Conservation (phyloP, 2,329 filamentous ascomycete species). For the Monosporascus sp. region DNA sequence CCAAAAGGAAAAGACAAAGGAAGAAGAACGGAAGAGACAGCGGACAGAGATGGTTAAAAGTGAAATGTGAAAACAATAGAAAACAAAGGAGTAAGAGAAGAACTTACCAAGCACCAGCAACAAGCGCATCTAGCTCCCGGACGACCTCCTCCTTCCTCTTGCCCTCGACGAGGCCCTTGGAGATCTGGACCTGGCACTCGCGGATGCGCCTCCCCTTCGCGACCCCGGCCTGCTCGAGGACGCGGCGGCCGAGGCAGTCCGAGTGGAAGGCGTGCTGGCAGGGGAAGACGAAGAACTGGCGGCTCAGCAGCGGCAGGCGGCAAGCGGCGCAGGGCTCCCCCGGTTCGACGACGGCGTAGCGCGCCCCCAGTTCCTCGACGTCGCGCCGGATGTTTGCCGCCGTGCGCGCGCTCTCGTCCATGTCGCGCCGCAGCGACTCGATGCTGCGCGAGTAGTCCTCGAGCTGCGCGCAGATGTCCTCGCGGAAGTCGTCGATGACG, state of each 20-base stretch:
- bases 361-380: slow-evolving; percentile 76
- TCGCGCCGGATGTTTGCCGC: slow-evolving; percentile 87
- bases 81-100: slow-evolving; percentile 1
- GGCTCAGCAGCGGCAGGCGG: slow-evolving; percentile 74
- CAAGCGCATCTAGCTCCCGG: slow-evolving; percentile 82
- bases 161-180: slow-evolving; percentile 65
- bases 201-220: slow-evolving; percentile 74
- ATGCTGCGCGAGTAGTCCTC: slow-evolving; percentile 93
- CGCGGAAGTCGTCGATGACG: slow-evolving; percentile 98
- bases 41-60: neutral
- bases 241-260: slow-evolving; percentile 82
- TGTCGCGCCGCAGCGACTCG: slow-evolving; percentile 80
- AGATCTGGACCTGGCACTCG: slow-evolving; percentile 80
- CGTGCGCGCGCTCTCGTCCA: slow-evolving; percentile 89
- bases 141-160: slow-evolving; percentile 75
- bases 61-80: slow-evolving; percentile 1
- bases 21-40: neutral
- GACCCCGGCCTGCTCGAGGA: slow-evolving; percentile 74
- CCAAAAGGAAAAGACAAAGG: neutral
- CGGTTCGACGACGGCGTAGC: slow-evolving; percentile 94
- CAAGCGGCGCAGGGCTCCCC: slow-evolving; percentile 93
- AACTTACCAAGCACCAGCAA: slow-evolving; percentile 79
- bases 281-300: slow-evolving; percentile 97
- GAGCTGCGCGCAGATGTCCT: slow-evolving; percentile 89
- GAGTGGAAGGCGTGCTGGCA: slow-evolving; percentile 98